phyloP scores from a whole-genome alignment of 1,284 basidiomycete genomes.

The Sporisorium sorghi region DNA sequence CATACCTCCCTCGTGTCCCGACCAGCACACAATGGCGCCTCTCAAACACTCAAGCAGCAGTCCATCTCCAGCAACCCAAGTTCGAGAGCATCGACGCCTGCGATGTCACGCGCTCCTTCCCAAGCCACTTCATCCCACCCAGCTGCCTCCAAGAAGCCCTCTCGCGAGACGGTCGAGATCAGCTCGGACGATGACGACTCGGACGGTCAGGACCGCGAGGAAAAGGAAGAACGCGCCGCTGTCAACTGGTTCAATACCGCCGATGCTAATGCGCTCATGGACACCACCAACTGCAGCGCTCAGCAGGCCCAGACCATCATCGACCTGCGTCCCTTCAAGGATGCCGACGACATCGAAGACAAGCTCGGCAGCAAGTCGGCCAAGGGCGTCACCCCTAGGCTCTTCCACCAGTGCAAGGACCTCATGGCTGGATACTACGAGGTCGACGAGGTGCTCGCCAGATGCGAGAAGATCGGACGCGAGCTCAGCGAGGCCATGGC shows the following conservation, averaged over 20 bases:
- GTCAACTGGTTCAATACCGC: conserved; percentile 85
- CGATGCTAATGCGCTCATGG: conserved; percentile 80
- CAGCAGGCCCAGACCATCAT: conserved; percentile 87
- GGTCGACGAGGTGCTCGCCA: conserved; percentile 87
- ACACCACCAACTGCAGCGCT: conserved; percentile 85
- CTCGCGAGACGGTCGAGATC: conserved; percentile 30
- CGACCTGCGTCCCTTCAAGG: conserved; percentile 81
- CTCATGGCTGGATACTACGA: conserved; percentile 88
- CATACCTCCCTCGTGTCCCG: conserved; percentile 8
- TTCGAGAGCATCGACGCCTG: conserved; percentile 28
- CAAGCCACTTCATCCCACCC: conserved; percentile 8
- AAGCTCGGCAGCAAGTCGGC: conserved; percentile 81
- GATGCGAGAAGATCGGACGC: conserved; percentile 85
- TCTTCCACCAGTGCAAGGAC: conserved; percentile 89
- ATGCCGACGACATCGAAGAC: conserved; percentile 76
- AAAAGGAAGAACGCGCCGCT: conserved; percentile 57
- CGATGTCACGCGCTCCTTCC: conserved; percentile 20
- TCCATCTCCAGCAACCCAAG: conserved; percentile 15
- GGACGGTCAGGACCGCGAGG: conserved; percentile 51
- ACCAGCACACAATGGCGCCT: conserved; percentile 11
- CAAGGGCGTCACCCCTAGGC: conserved; percentile 87
- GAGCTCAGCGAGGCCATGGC: conserved; percentile 77
- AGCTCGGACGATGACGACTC: conserved; percentile 58
- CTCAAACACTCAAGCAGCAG: conserved; percentile 14
- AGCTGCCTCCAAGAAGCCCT: conserved; percentile 10